Evolutionary conservation across 805 yeast species (phyloP).

Genomic region (Blastobotrys peoriensis): DNA sequence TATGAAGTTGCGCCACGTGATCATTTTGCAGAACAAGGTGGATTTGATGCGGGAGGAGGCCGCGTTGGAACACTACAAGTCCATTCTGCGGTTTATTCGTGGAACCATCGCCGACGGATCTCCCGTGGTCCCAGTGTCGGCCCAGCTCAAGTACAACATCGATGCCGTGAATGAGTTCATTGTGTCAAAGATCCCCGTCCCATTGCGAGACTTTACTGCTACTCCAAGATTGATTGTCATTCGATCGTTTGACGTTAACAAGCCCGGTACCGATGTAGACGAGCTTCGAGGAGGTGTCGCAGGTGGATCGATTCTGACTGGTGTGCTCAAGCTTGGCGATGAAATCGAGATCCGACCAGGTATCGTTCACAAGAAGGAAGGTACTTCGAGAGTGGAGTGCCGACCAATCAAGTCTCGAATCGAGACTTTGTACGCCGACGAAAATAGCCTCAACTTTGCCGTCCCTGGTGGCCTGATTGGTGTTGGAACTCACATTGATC

Average conservation of each 20-base stretch:
- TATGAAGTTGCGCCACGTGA: conserved; percentile 95
- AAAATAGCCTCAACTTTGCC: conserved; percentile 95
- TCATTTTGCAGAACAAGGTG: conserved; percentile 94
- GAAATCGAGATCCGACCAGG: conserved; percentile 99
- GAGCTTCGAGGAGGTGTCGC: conserved; percentile 99
- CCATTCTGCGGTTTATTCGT: conserved; percentile 84
- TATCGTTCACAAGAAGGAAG: conserved; percentile 87
- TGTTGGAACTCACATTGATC: conserved; percentile 98
- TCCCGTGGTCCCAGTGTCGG: conserved; percentile 97
- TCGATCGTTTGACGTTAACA: conserved; percentile 97
- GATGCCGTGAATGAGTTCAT: conserved; percentile 98
- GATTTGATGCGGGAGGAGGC: conserved; percentile 97
- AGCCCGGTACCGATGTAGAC: conserved; percentile 96
- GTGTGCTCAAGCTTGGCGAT: conserved; percentile 95
- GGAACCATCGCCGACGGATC: conserved; percentile 99
- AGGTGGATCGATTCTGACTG: conserved; percentile 95
- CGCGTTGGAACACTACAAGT: conserved; percentile 91
- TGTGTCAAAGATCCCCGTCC: conserved; percentile 93
- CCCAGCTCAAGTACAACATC: conserved; percentile 96
- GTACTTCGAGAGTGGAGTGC: conserved; percentile 79
- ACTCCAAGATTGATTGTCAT: conserved; percentile 94
- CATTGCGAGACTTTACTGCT: conserved; percentile 89
- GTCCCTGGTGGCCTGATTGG: conserved; percentile 99
- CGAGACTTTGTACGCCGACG: conserved; percentile 93
- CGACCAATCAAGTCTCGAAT: conserved; percentile 92